These are phyloP conservation scores for Hypoxylon rubiginosum DNA, from an alignment of 2,329 filamentous ascomycete species.

Conservation along the genomic window DNA sequence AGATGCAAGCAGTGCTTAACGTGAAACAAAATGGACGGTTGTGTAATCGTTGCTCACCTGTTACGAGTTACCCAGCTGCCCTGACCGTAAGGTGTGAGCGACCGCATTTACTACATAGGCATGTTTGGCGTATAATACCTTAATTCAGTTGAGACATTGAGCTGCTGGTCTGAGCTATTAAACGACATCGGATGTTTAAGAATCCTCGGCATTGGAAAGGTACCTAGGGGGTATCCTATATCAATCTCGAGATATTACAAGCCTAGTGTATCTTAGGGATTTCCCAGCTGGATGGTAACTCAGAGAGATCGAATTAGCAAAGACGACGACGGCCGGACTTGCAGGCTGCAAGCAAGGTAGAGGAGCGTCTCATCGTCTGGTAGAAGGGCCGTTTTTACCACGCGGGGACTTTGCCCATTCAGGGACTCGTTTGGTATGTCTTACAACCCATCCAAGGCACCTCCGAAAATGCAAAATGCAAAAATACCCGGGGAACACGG, in stretches of 20 bases:
- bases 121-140: background rate
- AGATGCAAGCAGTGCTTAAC: slow-evolving; percentile 14
- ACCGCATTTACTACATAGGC: slow-evolving; percentile 3
- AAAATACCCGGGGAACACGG: slow-evolving; percentile 27
- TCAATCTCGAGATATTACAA: background rate
- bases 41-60: background rate
- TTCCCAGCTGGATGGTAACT: slow-evolving; percentile 20
- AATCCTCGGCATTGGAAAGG: slow-evolving; percentile 11
- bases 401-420: slow-evolving; percentile 29
- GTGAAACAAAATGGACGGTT: slow-evolving; percentile 11
- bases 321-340: background rate
- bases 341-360: slow-evolving; percentile 25
- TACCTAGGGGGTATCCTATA: background rate
- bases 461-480: background rate
- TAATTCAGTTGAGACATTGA: background rate
- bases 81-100: slow-evolving; percentile 25
- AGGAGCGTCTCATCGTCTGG: slow-evolving; percentile 20
- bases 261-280: slow-evolving; percentile 1
- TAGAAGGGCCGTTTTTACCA: slow-evolving; percentile 24
- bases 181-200: slow-evolving; percentile 14
- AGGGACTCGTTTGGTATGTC: slow-evolving; percentile 19
- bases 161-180: slow-evolving; percentile 8
- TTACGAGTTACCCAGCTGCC: slow-evolving; percentile 14
- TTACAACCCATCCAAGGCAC: slow-evolving; percentile 19
- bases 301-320: slow-evolving; percentile 3